These are phyloP conservation scores for Colletotrichum sp. DNA, from an alignment of 2,329 filamentous ascomycete species.

Conservation along the genomic window DNA sequence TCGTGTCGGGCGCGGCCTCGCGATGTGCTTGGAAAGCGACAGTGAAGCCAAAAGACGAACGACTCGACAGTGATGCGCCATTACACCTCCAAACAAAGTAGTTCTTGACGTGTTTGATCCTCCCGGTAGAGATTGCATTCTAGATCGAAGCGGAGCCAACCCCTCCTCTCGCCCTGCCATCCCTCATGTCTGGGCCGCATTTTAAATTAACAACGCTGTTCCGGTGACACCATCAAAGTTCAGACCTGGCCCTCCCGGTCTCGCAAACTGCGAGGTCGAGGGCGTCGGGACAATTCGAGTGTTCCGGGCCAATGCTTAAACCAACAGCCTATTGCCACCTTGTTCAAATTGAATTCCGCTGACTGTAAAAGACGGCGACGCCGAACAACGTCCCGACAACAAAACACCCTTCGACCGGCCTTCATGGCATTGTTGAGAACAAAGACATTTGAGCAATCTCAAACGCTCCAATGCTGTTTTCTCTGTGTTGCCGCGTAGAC, in stretches of 20 bases:
- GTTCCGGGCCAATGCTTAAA: neutral
- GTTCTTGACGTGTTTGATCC: slow-evolving; percentile 7
- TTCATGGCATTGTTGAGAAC: neutral
- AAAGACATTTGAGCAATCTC: neutral
- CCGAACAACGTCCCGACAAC: neutral
- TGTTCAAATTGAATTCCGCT: neutral
- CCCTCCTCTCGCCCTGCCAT: neutral
- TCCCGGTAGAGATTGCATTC: slow-evolving; percentile 2
- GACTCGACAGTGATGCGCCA: neutral
- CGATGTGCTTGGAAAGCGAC: neutral
- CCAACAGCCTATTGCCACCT: neutral
- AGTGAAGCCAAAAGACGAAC: neutral
- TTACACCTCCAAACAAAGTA: neutral
- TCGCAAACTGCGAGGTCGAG: neutral
- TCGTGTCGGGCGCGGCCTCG: neutral
- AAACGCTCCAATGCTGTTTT: neutral
- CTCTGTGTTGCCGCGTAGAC: neutral
- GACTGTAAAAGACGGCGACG: neutral
- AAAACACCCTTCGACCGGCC: neutral
- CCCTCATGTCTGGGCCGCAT: neutral
- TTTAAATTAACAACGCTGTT: slow-evolving; percentile 3
- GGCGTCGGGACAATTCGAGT: neutral
- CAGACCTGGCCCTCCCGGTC: neutral
- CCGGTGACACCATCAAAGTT: neutral
- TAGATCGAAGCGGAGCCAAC: neutral